Percentiles rank a stretch among this genome's conserved stretches.
Evolutionary conservation across 2,329 filamentous ascomycete genomes (phyloP).

Genomic region (Geosmithia putterillii): DNA sequence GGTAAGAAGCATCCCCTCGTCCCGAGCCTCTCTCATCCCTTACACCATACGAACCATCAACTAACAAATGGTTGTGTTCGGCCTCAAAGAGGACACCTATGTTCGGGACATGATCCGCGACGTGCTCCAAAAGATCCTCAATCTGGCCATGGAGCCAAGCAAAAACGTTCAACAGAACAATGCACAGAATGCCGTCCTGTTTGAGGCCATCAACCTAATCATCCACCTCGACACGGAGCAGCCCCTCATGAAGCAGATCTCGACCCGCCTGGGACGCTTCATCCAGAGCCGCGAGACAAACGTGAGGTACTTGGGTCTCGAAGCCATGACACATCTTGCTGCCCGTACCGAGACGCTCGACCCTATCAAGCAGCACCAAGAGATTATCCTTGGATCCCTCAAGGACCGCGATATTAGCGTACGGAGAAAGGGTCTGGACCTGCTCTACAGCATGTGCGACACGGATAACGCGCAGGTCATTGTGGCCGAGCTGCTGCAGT

Average conservation of each 20-base stretch:
- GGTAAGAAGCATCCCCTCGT: conserved; percentile 37
- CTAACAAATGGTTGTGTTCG: neutral
- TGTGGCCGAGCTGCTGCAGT: conserved; percentile 85
- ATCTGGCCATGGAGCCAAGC: conserved; percentile 80
- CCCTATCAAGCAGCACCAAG: conserved; percentile 96
- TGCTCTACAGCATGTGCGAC: conserved; percentile 99
- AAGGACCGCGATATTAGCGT: conserved; percentile 97
- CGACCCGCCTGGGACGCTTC: conserved; percentile 79
- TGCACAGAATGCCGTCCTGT: conserved; percentile 92
- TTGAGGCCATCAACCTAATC: conserved; percentile 96
- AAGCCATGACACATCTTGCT: conserved; percentile 96
- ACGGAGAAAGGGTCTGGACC: conserved; percentile 83
- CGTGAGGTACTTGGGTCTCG: conserved; percentile 86
- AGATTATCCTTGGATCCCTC: conserved; percentile 86
- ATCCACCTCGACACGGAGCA: conserved; percentile 96
- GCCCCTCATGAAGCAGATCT: conserved; percentile 91
- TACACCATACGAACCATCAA: neutral
- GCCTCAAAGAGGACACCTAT: conserved; percentile 92
- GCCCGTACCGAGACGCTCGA: conserved; percentile 88
- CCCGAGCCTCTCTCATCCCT: neutral
- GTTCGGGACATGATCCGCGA: conserved; percentile 85
- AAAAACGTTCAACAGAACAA: conserved; percentile 99
- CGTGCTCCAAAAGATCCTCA: conserved; percentile 81
- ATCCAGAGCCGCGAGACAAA: conserved; percentile 97
- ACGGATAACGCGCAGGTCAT: conserved; percentile 87